These are phyloP conservation scores for Coemansia asiatica DNA, from an alignment of 192 early-diverging fungal genomes.

Conservation along the genomic window DNA sequence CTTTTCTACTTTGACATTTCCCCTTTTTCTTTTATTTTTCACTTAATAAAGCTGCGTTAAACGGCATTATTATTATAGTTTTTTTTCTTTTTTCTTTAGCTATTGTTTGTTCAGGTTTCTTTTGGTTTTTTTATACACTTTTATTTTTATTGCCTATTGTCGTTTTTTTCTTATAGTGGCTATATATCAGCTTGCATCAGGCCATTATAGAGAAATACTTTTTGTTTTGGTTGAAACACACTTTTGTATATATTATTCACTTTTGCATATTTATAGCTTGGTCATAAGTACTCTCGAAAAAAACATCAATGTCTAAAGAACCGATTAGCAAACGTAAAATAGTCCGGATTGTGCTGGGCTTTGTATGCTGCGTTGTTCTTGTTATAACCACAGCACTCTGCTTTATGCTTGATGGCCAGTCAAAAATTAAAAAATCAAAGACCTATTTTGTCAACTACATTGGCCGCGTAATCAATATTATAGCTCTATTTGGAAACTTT, in stretches of 20 bases:
- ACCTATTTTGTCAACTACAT: not conserved
- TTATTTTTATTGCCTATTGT: too few species aligned
- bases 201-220: too few species aligned
- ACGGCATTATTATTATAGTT: not conserved
- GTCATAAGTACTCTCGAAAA: too few species aligned
- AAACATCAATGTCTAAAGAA: too few species aligned
- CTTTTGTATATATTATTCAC: too few species aligned
- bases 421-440: not conserved
- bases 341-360: not conserved
- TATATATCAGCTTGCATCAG: too few species aligned
- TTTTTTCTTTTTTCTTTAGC: not conserved
- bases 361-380: not conserved
- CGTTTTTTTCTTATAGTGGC: too few species aligned
- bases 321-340: not conserved
- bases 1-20: not conserved
- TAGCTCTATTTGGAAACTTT: not conserved
- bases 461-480: slow-evolving; percentile 1
- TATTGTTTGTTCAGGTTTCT: too few species aligned
- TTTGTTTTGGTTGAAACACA: too few species aligned
- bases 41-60: not conserved
- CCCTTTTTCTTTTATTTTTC: not conserved
- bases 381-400: not conserved
- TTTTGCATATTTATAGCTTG: too few species aligned
- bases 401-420: slow-evolving; percentile 6
- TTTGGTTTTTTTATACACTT: too few species aligned